A percentile compares a stretch with the other conserved stretches of the same genome.
These are phyloP conservation scores for Vararia minispora DNA, from an alignment of 768 basidiomycete species.

Conservation along the genomic window DNA sequence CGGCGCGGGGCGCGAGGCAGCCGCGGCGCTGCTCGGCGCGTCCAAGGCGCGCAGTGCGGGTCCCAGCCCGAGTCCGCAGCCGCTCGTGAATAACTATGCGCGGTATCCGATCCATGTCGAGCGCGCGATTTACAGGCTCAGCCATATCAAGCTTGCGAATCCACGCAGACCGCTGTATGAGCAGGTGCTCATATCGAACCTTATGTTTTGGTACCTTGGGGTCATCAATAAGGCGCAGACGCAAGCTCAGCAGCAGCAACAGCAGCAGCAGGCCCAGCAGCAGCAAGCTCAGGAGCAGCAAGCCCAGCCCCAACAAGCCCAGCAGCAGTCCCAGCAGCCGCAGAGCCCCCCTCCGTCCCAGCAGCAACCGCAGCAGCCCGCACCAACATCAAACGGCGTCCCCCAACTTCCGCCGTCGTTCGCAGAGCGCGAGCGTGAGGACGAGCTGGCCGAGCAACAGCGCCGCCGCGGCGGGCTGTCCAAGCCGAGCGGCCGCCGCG, in stretches of 20 bases:
- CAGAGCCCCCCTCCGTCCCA: too few relatives aligned
- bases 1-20: conserved; percentile 71
- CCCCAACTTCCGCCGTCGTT: too few relatives aligned
- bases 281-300: conserved; percentile 20
- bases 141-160: conserved; percentile 98
- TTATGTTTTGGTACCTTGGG: conserved; percentile 99
- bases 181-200: conserved; percentile 85
- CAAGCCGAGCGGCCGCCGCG: conserved; percentile 54
- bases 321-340: conserved; percentile 15
- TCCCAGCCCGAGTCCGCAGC: conserved; percentile 50
- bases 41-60: conserved; percentile 66
- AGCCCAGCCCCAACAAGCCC: conserved; percentile 7
- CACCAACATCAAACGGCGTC: too few relatives aligned
- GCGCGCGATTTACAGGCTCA: conserved; percentile 91
- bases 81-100: conserved; percentile 35
- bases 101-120: conserved; percentile 99
- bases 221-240: conserved; percentile 88
- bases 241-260: conserved; percentile 21
- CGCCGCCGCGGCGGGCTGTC: conserved; percentile 48
- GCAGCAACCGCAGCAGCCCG: too few relatives aligned
- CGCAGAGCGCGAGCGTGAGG: conserved; percentile 26
- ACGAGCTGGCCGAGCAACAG: conserved; percentile 31
- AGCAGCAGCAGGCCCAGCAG: conserved; percentile 22
- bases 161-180: conserved; percentile 93
- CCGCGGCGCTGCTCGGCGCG: conserved; percentile 74